These are phyloP conservation scores for Allium cepa DNA, from an alignment of 106 monocot genomes.

Conservation along the genomic window DNA sequence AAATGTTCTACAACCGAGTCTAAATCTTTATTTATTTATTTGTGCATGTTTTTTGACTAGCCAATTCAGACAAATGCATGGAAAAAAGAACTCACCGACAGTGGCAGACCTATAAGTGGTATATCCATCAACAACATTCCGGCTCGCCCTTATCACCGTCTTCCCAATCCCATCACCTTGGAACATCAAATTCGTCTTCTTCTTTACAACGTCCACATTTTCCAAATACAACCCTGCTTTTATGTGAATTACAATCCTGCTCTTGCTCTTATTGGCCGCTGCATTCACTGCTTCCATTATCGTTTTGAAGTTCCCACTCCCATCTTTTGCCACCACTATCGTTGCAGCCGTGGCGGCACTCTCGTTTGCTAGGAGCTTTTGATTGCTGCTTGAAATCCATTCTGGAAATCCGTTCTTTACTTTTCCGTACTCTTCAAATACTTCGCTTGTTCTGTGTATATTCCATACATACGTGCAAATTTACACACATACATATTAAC, in stretches of 20 bases:
- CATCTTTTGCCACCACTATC: constrained; percentile 72
- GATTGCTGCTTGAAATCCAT: constrained; percentile 11
- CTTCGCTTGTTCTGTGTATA: not conserved
- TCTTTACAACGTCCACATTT: constrained; percentile 68
- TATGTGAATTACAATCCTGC: constrained; percentile 69
- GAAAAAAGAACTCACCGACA: constrained; percentile 38
- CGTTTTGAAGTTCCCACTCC: constrained; percentile 65
- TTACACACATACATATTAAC: too few relatives aligned
- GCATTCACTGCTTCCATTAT: constrained; percentile 58
- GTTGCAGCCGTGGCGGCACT: constrained; percentile 6
- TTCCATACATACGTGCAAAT: too few relatives aligned
- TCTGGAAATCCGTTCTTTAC: not conserved
- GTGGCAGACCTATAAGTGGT: constrained; percentile 88
- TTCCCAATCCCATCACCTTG: constrained; percentile 84
- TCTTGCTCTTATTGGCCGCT: constrained; percentile 36
- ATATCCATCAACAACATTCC: constrained; percentile 70
- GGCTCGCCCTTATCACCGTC: constrained; percentile 74
- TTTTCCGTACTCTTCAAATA: not conserved
- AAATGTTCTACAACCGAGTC: too few relatives aligned
- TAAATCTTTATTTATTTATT: too few relatives aligned
- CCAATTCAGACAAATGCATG: not conserved
- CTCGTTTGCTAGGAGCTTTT: not conserved
- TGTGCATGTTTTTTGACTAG: too few relatives aligned
- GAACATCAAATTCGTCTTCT: constrained; percentile 62
- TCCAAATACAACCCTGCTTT: constrained; percentile 80